phyloP scores from a whole-genome alignment of 129 eudicot genomes.

The Lactuca sativa region DNA sequence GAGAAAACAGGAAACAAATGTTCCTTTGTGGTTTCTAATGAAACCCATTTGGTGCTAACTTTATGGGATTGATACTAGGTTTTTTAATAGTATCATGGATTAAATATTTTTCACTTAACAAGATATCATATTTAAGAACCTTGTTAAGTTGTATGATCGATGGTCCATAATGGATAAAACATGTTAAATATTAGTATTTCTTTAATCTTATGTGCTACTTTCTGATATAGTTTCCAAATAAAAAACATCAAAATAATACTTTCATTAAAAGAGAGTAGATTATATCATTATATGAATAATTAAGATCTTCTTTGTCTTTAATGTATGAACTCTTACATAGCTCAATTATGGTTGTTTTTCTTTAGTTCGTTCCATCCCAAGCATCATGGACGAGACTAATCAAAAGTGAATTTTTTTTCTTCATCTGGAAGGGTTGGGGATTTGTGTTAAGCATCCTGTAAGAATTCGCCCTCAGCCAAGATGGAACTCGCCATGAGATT shows the following conservation, averaged over 20 bases:
- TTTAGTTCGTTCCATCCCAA: neutral
- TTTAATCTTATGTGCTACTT: neutral
- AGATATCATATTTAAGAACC: neutral
- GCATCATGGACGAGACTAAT: no score
- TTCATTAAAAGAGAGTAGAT: neutral
- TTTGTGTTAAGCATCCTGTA: no score
- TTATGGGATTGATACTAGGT: neutral
- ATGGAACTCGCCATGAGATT: no score
- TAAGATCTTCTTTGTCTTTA: no score
- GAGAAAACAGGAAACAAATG: slow-evolving; percentile 8
- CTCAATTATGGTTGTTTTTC: neutral
- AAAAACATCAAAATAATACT: neutral
- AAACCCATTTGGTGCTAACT: neutral
- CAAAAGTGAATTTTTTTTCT: no score
- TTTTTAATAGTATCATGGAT: neutral
- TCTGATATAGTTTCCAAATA: neutral
- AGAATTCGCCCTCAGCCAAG: no score
- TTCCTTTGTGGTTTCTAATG: slow-evolving; percentile 1
- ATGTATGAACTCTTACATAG: no score
- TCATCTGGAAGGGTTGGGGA: no score
- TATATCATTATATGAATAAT: no score
- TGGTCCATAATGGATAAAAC: neutral
- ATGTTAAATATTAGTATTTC: neutral
- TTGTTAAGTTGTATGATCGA: neutral
- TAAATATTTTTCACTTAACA: neutral